Base-by-base conservation (phyloP, 805 yeast genomes). In the Hanseniaspora valbyensis region DNA sequence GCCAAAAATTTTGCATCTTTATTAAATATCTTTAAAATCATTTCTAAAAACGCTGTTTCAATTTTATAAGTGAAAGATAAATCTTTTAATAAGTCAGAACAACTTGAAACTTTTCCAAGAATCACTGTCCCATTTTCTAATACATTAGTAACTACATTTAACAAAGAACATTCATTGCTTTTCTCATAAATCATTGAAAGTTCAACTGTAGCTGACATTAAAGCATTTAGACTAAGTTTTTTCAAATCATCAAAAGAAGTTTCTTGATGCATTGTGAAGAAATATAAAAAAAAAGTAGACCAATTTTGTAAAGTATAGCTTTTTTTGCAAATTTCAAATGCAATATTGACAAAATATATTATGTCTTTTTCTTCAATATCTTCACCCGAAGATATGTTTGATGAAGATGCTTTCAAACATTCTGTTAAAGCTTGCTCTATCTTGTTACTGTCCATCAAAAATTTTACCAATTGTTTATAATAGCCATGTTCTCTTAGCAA, bases 61-160 rank as follows among this genome's bases (percentile, higher is more conserved):
- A 81, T 76, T 12, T 76, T 67, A 57, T 78, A 82, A 0, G 88
- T 77, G 2, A 76, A 62, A 52, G 79, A 78, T 1, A 84, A 73
- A 54, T 83, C 87, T 24, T 70, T 70, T 21, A 87, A 63, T 16
- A 83, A 73, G 1, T 71, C 70, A 37, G 80, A 68, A 14, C 84
- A 73, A 55, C 81, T 81, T 0, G 79, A 75, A 4, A 82, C 59
- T 7, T 78, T 76, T 5, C 83, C 74, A 25, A 72, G 59, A 18
- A 70, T 66, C 2, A 65, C 56, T 2, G 72, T 70, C 1, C 80
- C 69, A 3, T 74, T 63, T 37, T 71, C 73, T 33, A 84, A 63
- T 52, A 82, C 77, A 39, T 66, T 63, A 28, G 78, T 72, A 55
- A 82, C 72, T 2, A 82, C 77, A 16, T 67, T 65, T 48, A 78